A percentile compares a stretch with the other conserved stretches of the same genome.
Evolutionary conservation across 2,329 filamentous ascomycete genomes (phyloP).

Genomic region (Paecilomyces formosus): DNA sequence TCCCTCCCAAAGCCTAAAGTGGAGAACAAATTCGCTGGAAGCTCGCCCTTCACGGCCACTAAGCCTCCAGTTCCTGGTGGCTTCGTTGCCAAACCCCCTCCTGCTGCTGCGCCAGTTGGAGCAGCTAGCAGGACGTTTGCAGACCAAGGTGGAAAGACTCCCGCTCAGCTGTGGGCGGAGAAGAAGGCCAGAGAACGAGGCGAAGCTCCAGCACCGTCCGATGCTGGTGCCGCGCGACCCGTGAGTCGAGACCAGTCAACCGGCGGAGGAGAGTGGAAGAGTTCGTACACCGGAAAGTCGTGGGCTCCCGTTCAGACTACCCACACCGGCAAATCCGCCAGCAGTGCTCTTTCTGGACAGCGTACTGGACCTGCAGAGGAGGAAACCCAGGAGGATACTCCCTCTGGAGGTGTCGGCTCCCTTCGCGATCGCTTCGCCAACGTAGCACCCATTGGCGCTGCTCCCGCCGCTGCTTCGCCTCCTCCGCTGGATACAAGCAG

Average conservation of each 20-base stretch:
- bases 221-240: slow-evolving; percentile 37
- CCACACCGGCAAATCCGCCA: slow-evolving; percentile 57
- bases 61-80: slow-evolving; percentile 75
- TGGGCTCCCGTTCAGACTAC: slow-evolving; percentile 79
- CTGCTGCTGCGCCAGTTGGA: slow-evolving; percentile 56
- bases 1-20: slow-evolving; percentile 91
- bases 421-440: slow-evolving; percentile 78
- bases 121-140: slow-evolving; percentile 88
- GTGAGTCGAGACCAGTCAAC: slow-evolving; percentile 62
- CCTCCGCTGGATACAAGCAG: slow-evolving; percentile 60
- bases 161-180: slow-evolving; percentile 94
- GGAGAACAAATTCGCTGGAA: slow-evolving; percentile 74
- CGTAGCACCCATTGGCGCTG: slow-evolving; percentile 57
- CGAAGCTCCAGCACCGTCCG: slow-evolving; percentile 39
- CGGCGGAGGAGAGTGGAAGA: slow-evolving; percentile 75
- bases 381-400: slow-evolving; percentile 43
- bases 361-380: slow-evolving; percentile 53
- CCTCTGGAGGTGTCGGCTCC: slow-evolving; percentile 60
- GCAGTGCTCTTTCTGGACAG: slow-evolving; percentile 50
- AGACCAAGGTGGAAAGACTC: slow-evolving; percentile 90
- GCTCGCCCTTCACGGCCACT: slow-evolving; percentile 71
- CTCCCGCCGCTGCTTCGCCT: slow-evolving; percentile 41
- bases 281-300: slow-evolving; percentile 79
- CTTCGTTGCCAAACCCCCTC: slow-evolving; percentile 55
- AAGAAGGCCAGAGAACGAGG: slow-evolving; percentile 78